Evolutionary conservation across 805 yeast genomes (phyloP), one percentile per base, ranked within the genome.

Genomic region (Lachancea fermentati): DNA sequence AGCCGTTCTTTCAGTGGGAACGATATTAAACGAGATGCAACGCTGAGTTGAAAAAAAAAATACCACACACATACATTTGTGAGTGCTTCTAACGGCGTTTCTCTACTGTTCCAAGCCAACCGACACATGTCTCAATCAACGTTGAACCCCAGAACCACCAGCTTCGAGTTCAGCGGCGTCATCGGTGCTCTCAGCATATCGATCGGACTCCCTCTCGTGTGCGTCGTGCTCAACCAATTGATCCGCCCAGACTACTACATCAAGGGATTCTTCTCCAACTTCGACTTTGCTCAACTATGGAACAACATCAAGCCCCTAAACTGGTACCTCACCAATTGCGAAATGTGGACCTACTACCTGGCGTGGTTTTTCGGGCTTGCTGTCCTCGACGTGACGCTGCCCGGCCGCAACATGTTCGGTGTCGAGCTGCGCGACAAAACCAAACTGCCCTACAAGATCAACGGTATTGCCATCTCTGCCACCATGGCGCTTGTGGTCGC

Each of bases 161-260:
- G 79, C 34, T 67, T 68, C 44, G 97, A 91, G 60, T 91, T 91
- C 60, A 72, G 74, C 24, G 98, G 98, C 0, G 62, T 73, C 4
- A 60, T 74, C 1, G 98, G 98, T 4, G 87, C 93, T 0, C 32
- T 77, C 2, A 72, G 69, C 3, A 75, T 91, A 42, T 65, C 91
- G 0, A 12, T 77, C 1, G 82, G 82, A 1, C 67, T 91, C 17
- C 96, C 97, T 1, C 32, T 69, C 0, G 65, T 86, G 8, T 71
- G 84, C 13, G 61, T 79, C 8, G 62, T 73, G 17, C 68, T 89
- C 42, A 79, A 78, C 40, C 69, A 81, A 38, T 63, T 78, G 42
- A 68, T 81, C 48, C 86, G 88, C 52, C 79, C 77, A 28, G 51
- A 60, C 9, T 81, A 81, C 55, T 68, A 73, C 34, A 55, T 75